phyloP scores from a whole-genome alignment of 257 asterid genomes.

The Forsythia viridissima region DNA sequence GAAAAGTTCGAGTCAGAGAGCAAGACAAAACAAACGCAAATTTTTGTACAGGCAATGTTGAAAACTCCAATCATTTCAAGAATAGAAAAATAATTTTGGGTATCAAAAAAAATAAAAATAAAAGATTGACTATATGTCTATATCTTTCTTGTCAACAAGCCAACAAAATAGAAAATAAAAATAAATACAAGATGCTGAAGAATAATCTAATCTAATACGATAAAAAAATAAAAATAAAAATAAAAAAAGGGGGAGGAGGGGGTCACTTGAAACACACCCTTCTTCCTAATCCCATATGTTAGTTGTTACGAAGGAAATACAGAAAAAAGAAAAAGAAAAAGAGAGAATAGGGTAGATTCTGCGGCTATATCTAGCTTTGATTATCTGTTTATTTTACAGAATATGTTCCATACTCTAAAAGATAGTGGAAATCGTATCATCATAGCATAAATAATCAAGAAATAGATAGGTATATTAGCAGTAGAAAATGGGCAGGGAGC shows the following conservation, averaged over 20 bases:
- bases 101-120: too few species aligned
- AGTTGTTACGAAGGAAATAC: not conserved
- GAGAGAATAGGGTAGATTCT: constrained; percentile 5
- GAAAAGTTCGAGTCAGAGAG: too few species aligned
- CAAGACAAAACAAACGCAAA: too few species aligned
- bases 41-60: not conserved
- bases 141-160: too few species aligned
- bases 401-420: constrained; percentile 3
- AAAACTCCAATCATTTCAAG: not conserved
- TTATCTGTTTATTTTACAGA: constrained; percentile 17
- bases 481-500: constrained; percentile 41
- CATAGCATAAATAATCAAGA: constrained; percentile 1
- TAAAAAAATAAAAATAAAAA: not conserved
- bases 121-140: not conserved
- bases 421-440: constrained; percentile 35
- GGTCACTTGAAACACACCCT: constrained; percentile 7
- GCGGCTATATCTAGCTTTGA: constrained; percentile 4
- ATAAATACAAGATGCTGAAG: not conserved
- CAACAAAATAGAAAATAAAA: not conserved
- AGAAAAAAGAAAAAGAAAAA: not conserved
- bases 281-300: constrained; percentile 1
- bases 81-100: too few species aligned
- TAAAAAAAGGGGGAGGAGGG: too few species aligned
- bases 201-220: not conserved
- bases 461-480: not conserved